Evolutionary conservation across 768 basidiomycete genomes (phyloP), one percentile per base, ranked within the genome.

Genomic region (Fomitopsis serialis): DNA sequence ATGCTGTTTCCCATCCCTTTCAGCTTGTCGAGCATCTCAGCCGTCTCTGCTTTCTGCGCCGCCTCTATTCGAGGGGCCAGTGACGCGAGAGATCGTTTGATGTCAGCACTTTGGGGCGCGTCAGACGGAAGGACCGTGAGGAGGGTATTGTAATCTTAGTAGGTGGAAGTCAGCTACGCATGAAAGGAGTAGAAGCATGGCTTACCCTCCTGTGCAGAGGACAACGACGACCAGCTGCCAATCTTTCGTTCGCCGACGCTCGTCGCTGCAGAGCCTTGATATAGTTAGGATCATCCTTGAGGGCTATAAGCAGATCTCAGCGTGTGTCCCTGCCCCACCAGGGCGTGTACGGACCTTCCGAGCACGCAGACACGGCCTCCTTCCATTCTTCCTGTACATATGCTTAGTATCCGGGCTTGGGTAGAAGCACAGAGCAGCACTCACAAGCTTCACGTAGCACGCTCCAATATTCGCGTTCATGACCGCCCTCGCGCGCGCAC

Each of bases 1-100:
- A 99, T 74, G 52, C 78, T 89, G 65, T 99, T 93, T 1, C 96
- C 96, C 8, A 99, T 69, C 4, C 87, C 89, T 66, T 99, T 99
- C 52, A 99, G 68, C 70, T 98, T 97, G 56, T 75, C 82, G 63
- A 98, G 54, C 91, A 98, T 97, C 70, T 98, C 96, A 2, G 79
- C 78, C 43, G 89, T 94, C 70, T 98, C 94, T 57, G 72, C 75
- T 69, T 92, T 89, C 70, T 93, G 90, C 15, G 89, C 88, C 13
- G 74, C 78, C 62, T 87, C 85, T 35, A 87, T 69, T 9, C 87
- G 81, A 45, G 84, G 82, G 53, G 87, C 85, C 17, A 98, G 67
- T 2, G 64, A 63, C 5, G 67, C 67, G 8, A 91, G 72, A 12
- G 79, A 74, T 35, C 70, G 71, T 42, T 74, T 73, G 36, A 82